Evolutionary conservation across 1,284 basidiomycete species (phyloP).

Genomic region (Fistulinella cinereoalba): DNA sequence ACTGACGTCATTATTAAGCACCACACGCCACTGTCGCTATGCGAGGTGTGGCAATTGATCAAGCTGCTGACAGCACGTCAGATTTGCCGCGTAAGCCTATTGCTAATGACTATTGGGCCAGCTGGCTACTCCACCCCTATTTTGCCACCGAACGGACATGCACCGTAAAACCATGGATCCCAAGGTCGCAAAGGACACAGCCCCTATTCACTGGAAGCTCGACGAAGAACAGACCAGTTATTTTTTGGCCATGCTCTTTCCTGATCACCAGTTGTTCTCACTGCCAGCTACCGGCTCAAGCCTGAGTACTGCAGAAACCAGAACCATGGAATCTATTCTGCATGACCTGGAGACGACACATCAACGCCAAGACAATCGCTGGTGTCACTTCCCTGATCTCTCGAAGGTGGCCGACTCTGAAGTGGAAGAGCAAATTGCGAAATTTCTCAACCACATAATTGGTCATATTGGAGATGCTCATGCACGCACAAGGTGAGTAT

Average conservation of each 20-base stretch:
- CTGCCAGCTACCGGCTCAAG: too few relatives aligned
- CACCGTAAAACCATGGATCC: constrained; percentile 1
- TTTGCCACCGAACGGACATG: neutral
- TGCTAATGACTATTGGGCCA: neutral
- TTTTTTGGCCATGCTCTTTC: neutral
- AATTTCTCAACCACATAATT: neutral
- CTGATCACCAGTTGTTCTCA: neutral
- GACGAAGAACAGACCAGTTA: neutral
- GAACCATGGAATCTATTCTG: neutral
- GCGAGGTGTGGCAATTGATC: too few relatives aligned
- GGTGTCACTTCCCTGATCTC: neutral
- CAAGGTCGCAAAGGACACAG: constrained; percentile 1
- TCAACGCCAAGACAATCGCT: neutral
- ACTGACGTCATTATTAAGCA: constrained; percentile 2
- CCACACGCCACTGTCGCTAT: neutral
- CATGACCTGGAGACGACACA: neutral
- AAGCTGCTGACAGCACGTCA: too few relatives aligned
- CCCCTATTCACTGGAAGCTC: constrained; percentile 2
- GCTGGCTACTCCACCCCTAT: constrained; percentile 1
- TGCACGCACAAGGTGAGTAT: neutral
- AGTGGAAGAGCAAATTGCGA: neutral
- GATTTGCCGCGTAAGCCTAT: neutral
- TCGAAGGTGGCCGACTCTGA: neutral
- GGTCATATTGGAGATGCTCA: neutral
- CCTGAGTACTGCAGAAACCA: neutral